phyloP scores from a whole-genome alignment of 805 yeast species.

The Hemisphaericaspora nanyangensis region DNA sequence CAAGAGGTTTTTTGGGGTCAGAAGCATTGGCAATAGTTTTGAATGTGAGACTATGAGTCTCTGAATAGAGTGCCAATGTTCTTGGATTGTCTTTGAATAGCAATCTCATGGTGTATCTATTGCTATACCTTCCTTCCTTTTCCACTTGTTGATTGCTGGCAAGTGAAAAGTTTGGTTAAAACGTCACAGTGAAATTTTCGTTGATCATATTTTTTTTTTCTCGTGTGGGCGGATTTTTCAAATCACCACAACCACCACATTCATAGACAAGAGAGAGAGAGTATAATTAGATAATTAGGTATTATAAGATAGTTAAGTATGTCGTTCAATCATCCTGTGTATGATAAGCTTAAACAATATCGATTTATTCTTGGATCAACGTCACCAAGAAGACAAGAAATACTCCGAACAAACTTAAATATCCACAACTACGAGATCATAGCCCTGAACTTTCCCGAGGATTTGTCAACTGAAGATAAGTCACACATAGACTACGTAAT shows the following conservation, averaged over 20 bases:
- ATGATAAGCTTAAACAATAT: constrained; percentile 6
- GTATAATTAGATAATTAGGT: no score
- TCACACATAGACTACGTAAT: constrained; percentile 57
- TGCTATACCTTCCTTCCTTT: no score
- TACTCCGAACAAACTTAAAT: constrained; percentile 56
- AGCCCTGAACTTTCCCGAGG: constrained; percentile 73
- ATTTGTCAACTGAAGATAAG: constrained; percentile 52
- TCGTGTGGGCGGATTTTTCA: not conserved
- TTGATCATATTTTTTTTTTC: no score
- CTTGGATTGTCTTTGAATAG: constrained; percentile 31
- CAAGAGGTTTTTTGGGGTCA: constrained; percentile 26
- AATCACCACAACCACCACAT: no score
- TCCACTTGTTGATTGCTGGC: not conserved
- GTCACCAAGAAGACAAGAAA: constrained; percentile 76
- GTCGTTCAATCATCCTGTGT: constrained; percentile 5
- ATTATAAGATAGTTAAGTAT: no score
- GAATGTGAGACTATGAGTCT: constrained; percentile 24
- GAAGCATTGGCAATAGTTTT: constrained; percentile 16
- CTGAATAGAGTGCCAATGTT: constrained; percentile 25
- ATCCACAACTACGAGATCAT: constrained; percentile 42
- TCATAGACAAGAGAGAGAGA: no score
- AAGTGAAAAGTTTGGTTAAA: no score
- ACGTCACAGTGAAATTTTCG: no score
- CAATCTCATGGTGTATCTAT: constrained; percentile 27
- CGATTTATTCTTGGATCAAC: constrained; percentile 71